Conservation (phyloP, 2,329 filamentous ascomycete genomes). For the Neodidymelliopsis sp. region DNA sequence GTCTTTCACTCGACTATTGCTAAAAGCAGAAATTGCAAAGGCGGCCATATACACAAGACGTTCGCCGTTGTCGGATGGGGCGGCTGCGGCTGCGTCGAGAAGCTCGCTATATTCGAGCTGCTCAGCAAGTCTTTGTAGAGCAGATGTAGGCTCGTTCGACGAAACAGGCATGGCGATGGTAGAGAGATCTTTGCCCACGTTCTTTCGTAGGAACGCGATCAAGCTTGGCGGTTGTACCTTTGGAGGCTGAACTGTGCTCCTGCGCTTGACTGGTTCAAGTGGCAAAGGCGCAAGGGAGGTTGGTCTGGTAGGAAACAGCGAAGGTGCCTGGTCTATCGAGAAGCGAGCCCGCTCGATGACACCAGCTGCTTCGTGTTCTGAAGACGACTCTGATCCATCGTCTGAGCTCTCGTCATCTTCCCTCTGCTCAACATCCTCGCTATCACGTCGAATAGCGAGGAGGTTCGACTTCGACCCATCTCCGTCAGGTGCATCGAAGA, state of each 20-base stretch:
- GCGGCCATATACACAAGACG: constrained; percentile 85
- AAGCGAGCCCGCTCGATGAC: constrained; percentile 48
- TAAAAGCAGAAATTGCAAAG: constrained; percentile 89
- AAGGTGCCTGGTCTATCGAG: constrained; percentile 47
- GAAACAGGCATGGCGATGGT: constrained; percentile 98
- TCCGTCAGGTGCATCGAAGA: constrained; percentile 82
- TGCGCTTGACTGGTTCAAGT: constrained; percentile 71
- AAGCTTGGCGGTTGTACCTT: constrained; percentile 85
- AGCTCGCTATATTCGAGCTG: constrained; percentile 89
- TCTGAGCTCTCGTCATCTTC: constrained; percentile 54
- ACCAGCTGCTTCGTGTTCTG: constrained; percentile 61
- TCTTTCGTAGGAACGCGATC: constrained; percentile 94
- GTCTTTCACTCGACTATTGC: constrained; percentile 82
- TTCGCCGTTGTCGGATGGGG: constrained; percentile 66
- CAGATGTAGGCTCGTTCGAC: constrained; percentile 88
- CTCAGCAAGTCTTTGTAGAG: constrained; percentile 88
- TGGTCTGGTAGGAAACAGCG: constrained; percentile 76
- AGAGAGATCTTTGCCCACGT: constrained; percentile 96
- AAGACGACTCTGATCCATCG: constrained; percentile 69
- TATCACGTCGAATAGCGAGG: constrained; percentile 75
- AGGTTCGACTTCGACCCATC: constrained; percentile 65
- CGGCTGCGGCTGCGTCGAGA: constrained; percentile 69
- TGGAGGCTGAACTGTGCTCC: constrained; percentile 74
- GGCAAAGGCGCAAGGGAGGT: constrained; percentile 82
- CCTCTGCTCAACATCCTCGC: constrained; percentile 59